A percentile compares a stretch with the other conserved stretches of the same genome.
Conservation (phyloP, 345 rosid species). For the Heritiera littoralis region DNA sequence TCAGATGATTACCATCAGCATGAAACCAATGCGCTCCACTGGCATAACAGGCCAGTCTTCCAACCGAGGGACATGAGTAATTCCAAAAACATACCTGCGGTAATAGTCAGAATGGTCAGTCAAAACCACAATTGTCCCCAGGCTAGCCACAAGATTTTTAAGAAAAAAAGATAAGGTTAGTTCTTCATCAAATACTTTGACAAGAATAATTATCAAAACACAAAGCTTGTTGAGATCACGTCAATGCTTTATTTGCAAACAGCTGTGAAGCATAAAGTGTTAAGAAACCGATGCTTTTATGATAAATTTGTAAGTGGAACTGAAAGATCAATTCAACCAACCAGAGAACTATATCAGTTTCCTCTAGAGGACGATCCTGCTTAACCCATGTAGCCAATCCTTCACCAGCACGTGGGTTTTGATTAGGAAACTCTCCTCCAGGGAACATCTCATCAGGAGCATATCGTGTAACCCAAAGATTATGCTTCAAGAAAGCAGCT, state of each 20-base stretch:
- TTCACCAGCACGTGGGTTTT: slow-evolving; percentile 72
- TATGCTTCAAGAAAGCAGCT: slow-evolving; percentile 73
- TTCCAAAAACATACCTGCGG: slow-evolving; percentile 71
- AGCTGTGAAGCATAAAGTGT: not conserved
- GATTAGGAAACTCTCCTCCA: slow-evolving; percentile 80
- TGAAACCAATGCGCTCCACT: slow-evolving; percentile 64
- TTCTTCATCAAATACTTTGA: no score
- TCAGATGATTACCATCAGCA: slow-evolving; percentile 50
- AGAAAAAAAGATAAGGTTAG: no score
- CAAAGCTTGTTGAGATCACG: not conserved
- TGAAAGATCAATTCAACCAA: slow-evolving; percentile 32
- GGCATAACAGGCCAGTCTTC: slow-evolving; percentile 90
- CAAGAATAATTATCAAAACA: no score
- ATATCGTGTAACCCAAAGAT: slow-evolving; percentile 71
- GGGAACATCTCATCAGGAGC: slow-evolving; percentile 62
- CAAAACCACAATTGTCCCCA: not conserved
- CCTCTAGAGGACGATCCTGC: slow-evolving; percentile 70
- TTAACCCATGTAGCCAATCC: slow-evolving; percentile 77
- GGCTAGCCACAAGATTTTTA: no score
- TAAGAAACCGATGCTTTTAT: not conserved
- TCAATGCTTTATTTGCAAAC: not conserved
- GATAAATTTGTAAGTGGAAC: not conserved
- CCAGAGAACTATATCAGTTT: slow-evolving; percentile 71
- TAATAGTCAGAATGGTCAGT: not conserved
- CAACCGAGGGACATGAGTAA: slow-evolving; percentile 69